phyloP scores from a whole-genome alignment of 257 asterid species.

The Phtheirospermum japonicum region DNA sequence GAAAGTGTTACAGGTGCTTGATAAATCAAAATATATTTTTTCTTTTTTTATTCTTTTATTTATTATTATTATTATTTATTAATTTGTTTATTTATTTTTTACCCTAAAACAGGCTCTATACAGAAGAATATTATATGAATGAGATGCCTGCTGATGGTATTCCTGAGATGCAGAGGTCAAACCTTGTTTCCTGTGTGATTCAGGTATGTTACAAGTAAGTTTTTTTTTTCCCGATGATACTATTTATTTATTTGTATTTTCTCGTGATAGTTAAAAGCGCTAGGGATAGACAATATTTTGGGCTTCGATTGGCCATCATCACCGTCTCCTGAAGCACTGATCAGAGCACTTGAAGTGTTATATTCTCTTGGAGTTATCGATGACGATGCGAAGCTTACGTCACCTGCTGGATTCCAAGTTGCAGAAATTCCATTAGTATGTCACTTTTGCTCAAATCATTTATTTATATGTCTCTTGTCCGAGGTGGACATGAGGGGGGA shows the following conservation, averaged over 20 bases:
- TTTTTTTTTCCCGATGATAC: conserved; percentile 9
- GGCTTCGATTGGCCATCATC: conserved; percentile 98
- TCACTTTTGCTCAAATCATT: conserved; percentile 19
- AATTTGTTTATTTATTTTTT: conserved; percentile 18
- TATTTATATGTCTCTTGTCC: neutral
- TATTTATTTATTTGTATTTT: conserved; percentile 3
- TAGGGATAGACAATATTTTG: conserved; percentile 90
- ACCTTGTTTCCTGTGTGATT: conserved; percentile 81
- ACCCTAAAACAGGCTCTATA: conserved; percentile 67
- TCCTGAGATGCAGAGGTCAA: conserved; percentile 98
- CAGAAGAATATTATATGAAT: conserved; percentile 74
- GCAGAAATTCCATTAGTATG: conserved; percentile 94
- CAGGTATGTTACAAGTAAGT: conserved; percentile 67
- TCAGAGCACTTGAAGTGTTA: conserved; percentile 91
- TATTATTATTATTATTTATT: conserved; percentile 17
- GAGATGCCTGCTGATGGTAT: conserved; percentile 86
- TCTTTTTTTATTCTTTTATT: conserved; percentile 10
- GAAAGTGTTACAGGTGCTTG: conserved; percentile 88
- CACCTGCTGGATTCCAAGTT: conserved; percentile 91
- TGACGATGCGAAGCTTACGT: conserved; percentile 87
- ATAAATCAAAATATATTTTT: conserved; percentile 13
- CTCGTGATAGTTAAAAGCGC: conserved; percentile 71
- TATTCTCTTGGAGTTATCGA: conserved; percentile 91
- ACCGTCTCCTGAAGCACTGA: conserved; percentile 92
- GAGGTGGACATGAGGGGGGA: no score